phyloP scores from a whole-genome alignment of 352 stramenopile genomes.

The Phytophthora tubulina region DNA sequence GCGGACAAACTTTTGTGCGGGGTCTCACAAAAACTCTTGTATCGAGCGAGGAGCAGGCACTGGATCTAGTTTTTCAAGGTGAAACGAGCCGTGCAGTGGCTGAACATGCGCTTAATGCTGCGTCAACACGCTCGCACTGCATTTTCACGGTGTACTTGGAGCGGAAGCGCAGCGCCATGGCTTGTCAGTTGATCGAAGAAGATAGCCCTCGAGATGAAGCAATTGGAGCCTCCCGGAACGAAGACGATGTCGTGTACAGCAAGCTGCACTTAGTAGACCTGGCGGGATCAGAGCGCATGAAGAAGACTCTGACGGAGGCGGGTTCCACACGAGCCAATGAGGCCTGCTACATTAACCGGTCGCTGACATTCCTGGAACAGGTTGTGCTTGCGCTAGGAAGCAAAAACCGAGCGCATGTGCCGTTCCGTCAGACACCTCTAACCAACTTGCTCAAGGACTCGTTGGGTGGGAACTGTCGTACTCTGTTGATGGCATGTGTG shows the following conservation, averaged over 20 bases:
- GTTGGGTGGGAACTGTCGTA: slow-evolving; percentile 84
- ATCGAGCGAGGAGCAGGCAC: slow-evolving; percentile 70
- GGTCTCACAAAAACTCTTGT: slow-evolving; percentile 67
- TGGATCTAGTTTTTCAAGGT: slow-evolving; percentile 83
- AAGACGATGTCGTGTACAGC: slow-evolving; percentile 60
- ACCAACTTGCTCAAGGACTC: slow-evolving; percentile 93
- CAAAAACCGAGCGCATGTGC: slow-evolving; percentile 89
- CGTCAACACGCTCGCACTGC: slow-evolving; percentile 81
- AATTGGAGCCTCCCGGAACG: background rate
- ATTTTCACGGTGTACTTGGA: slow-evolving; percentile 87
- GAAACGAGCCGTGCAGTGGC: slow-evolving; percentile 84
- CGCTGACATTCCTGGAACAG: slow-evolving; percentile 86
- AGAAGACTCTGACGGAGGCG: slow-evolving; percentile 71
- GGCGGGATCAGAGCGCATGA: slow-evolving; percentile 94
- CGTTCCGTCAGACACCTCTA: slow-evolving; percentile 94
- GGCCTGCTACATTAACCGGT: slow-evolving; percentile 68
- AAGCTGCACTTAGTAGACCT: slow-evolving; percentile 95
- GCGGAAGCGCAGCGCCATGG: slow-evolving; percentile 45
- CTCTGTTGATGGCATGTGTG: slow-evolving; percentile 87
- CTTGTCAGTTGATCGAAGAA: slow-evolving; percentile 27
- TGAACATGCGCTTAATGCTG: slow-evolving; percentile 83
- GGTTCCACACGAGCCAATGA: slow-evolving; percentile 54
- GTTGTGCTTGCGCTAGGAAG: slow-evolving; percentile 92
- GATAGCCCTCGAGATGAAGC: slow-evolving; percentile 12
- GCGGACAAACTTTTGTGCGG: slow-evolving; percentile 75